Evolutionary conservation across 495 filamentous ascomycete species (phyloP), one percentile per base, ranked within the genome.

Genomic region (Hyaloscypha variabilis): DNA sequence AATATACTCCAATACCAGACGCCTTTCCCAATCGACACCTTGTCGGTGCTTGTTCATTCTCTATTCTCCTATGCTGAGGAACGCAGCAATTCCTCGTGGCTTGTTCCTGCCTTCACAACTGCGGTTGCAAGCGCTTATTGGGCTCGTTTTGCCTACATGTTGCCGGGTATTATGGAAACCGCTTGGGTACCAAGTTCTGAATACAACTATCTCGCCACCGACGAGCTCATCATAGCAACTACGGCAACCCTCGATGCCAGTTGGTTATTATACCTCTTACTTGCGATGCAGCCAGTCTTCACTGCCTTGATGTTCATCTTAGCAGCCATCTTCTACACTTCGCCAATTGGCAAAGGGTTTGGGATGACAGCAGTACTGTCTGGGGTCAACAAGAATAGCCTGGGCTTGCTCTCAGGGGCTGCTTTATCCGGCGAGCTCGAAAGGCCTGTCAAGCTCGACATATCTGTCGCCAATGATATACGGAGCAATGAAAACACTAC

Each of bases 31-130:
- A 51, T 51, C 6, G 49, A 51, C 49, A 51, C 49, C 49, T 51
- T 51, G 49, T 51, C 49, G 49, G 49, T 51, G 49, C 49, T 51
- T 51, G 49, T 51, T 51, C 49, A 51, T 51, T 51, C 49, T 51
- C 23, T 51, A 51, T 17, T 51, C 49, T 5, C 6, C 17, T 51
- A 51, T 17, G 49, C 49, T 51, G 49, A 51, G 19, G 49, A 4
- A 51, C 49, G 49, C 23, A 51, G 6, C 19, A 51, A 51, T 3
- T 51, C 49, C 49, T 19, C 49, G 49, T 51, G 49, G 49, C 49
- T 51, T 51, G 49, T 51, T 51, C 49, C 49, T 51, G 49, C 49
- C 19, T 51, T 51, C 19, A 51, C 49, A 51, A 51, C 49, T 51
- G 49, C 49, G 49, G 49, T 51, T 51, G 49, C 49, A 51, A 51